These are phyloP conservation scores for Aspergillus flavus DNA, from an alignment of 2,329 filamentous ascomycete genomes.

Conservation along the genomic window DNA sequence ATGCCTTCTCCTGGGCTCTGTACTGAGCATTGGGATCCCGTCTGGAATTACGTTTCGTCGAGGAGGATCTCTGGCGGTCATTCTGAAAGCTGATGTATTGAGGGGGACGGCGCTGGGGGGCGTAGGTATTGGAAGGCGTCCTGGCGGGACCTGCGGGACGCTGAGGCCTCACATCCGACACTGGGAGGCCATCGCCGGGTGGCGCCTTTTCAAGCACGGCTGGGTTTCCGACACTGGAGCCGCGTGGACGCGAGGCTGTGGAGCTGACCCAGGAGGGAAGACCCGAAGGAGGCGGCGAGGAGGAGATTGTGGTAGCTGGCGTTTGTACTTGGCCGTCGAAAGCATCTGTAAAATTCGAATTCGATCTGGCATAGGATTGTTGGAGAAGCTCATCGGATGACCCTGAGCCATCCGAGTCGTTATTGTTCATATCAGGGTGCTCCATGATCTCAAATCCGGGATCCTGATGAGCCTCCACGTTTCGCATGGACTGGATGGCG, in stretches of 20 bases:
- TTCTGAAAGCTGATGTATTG: slow-evolving; percentile 51
- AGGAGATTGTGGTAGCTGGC: slow-evolving; percentile 35
- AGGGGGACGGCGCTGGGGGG: slow-evolving; percentile 60
- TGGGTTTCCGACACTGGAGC: slow-evolving; percentile 43
- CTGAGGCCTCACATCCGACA: slow-evolving; percentile 54
- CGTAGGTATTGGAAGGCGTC: slow-evolving; percentile 80
- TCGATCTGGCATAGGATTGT: slow-evolving; percentile 36
- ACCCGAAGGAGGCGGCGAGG: slow-evolving; percentile 34
- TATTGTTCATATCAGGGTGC: slow-evolving; percentile 42
- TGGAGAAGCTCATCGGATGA: slow-evolving; percentile 46
- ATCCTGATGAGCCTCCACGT: slow-evolving; percentile 25
- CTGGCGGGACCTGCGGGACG: slow-evolving; percentile 70
- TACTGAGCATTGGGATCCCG: slow-evolving; percentile 73
- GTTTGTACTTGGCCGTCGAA: slow-evolving; percentile 35
- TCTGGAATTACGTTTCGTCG: slow-evolving; percentile 55
- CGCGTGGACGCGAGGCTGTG: slow-evolving; percentile 44
- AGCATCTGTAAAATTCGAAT: slow-evolving; percentile 34
- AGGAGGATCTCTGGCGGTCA: slow-evolving; percentile 59
- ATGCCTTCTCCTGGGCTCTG: slow-evolving; percentile 87
- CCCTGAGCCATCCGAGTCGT: slow-evolving; percentile 45
- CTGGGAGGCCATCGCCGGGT: slow-evolving; percentile 31
- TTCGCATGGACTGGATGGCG: slow-evolving; percentile 14
- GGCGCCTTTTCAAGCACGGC: slow-evolving; percentile 46
- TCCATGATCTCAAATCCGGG: slow-evolving; percentile 43
- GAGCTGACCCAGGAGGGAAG: slow-evolving; percentile 40